Evolutionary conservation across 441 rosid genomes (phyloP).

Genomic region (Manihot esculenta): DNA sequence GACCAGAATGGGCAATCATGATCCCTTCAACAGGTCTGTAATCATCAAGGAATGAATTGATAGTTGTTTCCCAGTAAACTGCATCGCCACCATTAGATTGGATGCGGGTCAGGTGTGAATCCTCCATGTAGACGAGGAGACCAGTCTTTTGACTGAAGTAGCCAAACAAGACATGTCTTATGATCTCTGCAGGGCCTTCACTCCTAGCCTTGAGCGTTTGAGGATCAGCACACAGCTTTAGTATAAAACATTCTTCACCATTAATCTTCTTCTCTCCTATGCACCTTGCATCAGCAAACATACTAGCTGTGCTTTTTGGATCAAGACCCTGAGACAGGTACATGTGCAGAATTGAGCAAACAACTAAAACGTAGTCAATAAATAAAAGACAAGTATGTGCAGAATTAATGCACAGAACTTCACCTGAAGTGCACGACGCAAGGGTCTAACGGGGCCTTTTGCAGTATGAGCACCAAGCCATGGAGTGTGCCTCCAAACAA

Average conservation of each 20-base stretch:
- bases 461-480: slow-evolving; percentile 96
- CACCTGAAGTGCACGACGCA: slow-evolving; percentile 98
- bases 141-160: slow-evolving; percentile 95
- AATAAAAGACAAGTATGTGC: neutral
- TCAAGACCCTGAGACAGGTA: slow-evolving; percentile 79
- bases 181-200: slow-evolving; percentile 91
- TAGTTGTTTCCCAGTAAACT: slow-evolving; percentile 90
- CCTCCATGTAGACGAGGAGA: slow-evolving; percentile 80
- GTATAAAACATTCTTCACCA: slow-evolving; percentile 90
- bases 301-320: slow-evolving; percentile 74
- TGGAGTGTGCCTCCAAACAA: slow-evolving; percentile 95
- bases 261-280: slow-evolving; percentile 77
- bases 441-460: slow-evolving; percentile 89
- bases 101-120: slow-evolving; percentile 83
- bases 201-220: slow-evolving; percentile 72
- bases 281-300: slow-evolving; percentile 79
- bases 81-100: slow-evolving; percentile 84
- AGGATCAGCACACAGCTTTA: slow-evolving; percentile 74
- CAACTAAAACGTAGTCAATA: slow-evolving; percentile 1
- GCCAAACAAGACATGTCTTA: slow-evolving; percentile 84
- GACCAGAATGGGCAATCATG: slow-evolving; percentile 93
- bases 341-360: slow-evolving; percentile 6
- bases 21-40: slow-evolving; percentile 85
- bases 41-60: slow-evolving; percentile 71
- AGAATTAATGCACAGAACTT: slow-evolving; percentile 12